Evolutionary conservation across 2,329 filamentous ascomycete species (phyloP).

Genomic region (Venturia pyrina): DNA sequence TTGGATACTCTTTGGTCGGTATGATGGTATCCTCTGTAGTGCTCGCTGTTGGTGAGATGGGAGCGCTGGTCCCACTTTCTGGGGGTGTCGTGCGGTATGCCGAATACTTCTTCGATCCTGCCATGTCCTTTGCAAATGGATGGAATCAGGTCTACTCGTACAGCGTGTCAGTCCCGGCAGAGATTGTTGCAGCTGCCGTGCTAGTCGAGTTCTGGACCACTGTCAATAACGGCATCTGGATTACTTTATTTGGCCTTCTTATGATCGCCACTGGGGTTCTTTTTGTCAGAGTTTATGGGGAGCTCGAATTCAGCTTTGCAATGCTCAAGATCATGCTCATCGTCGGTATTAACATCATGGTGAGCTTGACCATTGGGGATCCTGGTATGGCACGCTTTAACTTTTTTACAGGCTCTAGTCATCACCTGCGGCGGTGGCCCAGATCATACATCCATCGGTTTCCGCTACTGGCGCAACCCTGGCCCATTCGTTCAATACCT

Average conservation of each 20-base stretch:
- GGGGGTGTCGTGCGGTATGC: constrained; percentile 7
- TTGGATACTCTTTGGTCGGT: constrained; percentile 3
- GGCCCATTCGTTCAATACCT: constrained; percentile 22
- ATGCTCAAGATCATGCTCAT: constrained; percentile 49
- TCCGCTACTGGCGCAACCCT: constrained; percentile 19
- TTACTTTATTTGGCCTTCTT: constrained; percentile 4
- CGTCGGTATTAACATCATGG: constrained; percentile 21
- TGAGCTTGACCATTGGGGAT: background rate
- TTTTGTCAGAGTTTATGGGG: constrained; percentile 26
- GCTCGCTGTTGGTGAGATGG: constrained; percentile 11
- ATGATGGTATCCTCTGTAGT: constrained; percentile 8
- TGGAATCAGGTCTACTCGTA: constrained; percentile 8
- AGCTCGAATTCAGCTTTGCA: constrained; percentile 48
- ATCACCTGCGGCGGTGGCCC: constrained; percentile 12
- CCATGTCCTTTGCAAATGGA: constrained; percentile 17
- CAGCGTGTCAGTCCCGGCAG: background rate
- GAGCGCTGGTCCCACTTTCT: constrained; percentile 5
- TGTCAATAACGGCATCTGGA: constrained; percentile 8
- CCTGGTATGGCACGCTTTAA: background rate
- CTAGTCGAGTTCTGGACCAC: constrained; percentile 4
- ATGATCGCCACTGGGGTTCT: constrained; percentile 5
- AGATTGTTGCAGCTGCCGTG: background rate
- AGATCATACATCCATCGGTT: constrained; percentile 10
- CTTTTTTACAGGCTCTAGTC: constrained; percentile 9
- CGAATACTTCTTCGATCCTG: constrained; percentile 11